Base-by-base conservation (phyloP, 75 land plant species). In the Cryptomeria japonica region DNA sequence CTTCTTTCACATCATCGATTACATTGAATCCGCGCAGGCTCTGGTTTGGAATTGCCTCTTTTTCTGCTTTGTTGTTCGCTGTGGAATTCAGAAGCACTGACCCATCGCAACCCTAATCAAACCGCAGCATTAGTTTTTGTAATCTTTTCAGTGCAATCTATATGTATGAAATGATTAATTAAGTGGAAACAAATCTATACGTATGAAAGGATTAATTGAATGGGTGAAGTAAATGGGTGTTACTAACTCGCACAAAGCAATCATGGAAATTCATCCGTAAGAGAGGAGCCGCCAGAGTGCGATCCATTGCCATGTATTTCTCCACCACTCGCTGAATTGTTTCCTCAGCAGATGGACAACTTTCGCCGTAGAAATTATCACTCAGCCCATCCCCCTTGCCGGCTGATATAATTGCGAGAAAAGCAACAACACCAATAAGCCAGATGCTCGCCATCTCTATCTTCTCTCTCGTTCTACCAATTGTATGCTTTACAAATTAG, bases 281-380 rank as follows among this genome's bases (percentile, higher is more conserved):
- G 15, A 95, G 84, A n/a, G 90, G 83, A 10, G 91, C 90, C 22
- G 90, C 79, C 38, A 94, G 32, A 0, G 72, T 58, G 2, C 84
- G n/a, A 86, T 93, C 78, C 15, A 15, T 7, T 37, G 86, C 34
- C 15, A 92, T 90, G 47, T 42, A n/a, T 28, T 28, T 79, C 90
- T 83, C 85, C 25, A 87, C 88, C 36, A 94, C 85, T 34, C 86
- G 70, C 87, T 79, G 53, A 38, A 93, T 89, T n/a, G 88, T 91
- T 0, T 51, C 49, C 86, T 88, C 90, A n/a, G 89, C 89, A 2
- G 28, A 37, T 32, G 94, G 93, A 88, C 95, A 94, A 25, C 70
- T 93, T 61, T 87, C 14, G 6, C 75, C 42, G 47, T 94, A 94
- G 88, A 87, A 94, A 38, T 88, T 88, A 15, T 47, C 36, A 53